phyloP scores from a whole-genome alignment of 306 rosid genomes.

The Cajanus cajan region DNA sequence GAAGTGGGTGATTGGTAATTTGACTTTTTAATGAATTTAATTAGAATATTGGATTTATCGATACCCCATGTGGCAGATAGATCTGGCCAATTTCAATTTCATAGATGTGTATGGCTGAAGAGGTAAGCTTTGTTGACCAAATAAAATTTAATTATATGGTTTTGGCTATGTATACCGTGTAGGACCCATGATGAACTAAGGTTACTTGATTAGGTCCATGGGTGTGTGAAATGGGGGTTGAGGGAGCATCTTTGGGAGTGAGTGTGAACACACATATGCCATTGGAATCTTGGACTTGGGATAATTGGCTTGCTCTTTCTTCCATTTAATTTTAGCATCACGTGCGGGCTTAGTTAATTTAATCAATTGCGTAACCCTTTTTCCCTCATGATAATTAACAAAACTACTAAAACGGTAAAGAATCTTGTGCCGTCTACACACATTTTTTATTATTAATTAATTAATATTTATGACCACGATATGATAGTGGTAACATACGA shows the following conservation, averaged over 20 bases:
- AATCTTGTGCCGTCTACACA: not conserved
- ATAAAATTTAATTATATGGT: not conserved
- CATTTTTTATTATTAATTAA: too few species aligned
- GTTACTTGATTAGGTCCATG: conserved; percentile 13
- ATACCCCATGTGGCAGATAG: conserved; percentile 32
- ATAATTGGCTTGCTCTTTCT: not conserved
- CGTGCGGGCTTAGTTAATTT: conserved; percentile 23
- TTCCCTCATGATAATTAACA: not conserved
- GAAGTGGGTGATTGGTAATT: not conserved
- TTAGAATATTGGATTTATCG: not conserved
- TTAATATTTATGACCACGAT: too few species aligned
- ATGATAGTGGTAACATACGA: too few species aligned
- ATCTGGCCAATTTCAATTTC: not conserved
- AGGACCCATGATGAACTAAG: conserved; percentile 29
- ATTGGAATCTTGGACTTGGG: conserved; percentile 49
- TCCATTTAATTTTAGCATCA: conserved; percentile 24
- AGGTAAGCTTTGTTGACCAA: conserved; percentile 41
- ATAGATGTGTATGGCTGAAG: not conserved
- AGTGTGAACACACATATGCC: conserved; percentile 42
- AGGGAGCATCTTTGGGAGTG: conserved; percentile 33
- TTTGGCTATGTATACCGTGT: conserved; percentile 14
- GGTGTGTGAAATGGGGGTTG: conserved; percentile 36
- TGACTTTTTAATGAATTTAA: conserved; percentile 28
- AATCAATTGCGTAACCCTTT: not conserved
- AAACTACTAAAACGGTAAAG: not conserved